Conservation (phyloP, 1,284 basidiomycete species). For the Leccinum huronense region DNA sequence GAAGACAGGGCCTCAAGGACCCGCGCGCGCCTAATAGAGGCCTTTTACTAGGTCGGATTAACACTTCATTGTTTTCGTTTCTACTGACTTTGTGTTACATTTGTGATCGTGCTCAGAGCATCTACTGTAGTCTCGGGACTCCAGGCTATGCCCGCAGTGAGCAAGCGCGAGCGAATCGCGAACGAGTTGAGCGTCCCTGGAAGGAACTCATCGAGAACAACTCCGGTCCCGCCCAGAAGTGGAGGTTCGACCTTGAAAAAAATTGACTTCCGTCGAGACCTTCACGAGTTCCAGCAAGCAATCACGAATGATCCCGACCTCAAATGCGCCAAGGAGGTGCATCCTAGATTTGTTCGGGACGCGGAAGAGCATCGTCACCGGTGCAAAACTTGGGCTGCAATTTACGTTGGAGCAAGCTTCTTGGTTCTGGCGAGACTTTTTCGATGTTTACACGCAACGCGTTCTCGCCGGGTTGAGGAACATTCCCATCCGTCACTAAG, state of each 20-base stretch:
- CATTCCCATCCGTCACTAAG: constrained; percentile 64
- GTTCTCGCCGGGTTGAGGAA: constrained; percentile 48
- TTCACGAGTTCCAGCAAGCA: constrained; percentile 43
- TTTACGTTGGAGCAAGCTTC: constrained; percentile 54
- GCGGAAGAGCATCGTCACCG: constrained; percentile 44
- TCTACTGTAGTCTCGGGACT: constrained; percentile 47
- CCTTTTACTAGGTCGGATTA: constrained; percentile 49
- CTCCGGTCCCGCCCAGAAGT: constrained; percentile 43
- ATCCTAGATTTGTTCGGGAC: constrained; percentile 46
- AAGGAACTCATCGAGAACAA: constrained; percentile 44
- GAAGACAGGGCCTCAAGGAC: constrained; percentile 47
- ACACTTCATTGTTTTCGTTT: too few species aligned
- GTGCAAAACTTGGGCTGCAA: constrained; percentile 40
- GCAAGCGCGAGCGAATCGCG: constrained; percentile 41
- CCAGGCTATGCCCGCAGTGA: constrained; percentile 52
- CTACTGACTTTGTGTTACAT: constrained; percentile 40
- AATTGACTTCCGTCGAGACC: constrained; percentile 41
- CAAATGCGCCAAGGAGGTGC: constrained; percentile 44
- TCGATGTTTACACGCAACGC: constrained; percentile 62
- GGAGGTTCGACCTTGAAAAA: constrained; percentile 48
- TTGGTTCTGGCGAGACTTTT: constrained; percentile 72
- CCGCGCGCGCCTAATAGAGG: constrained; percentile 43
- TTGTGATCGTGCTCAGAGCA: constrained; percentile 57
- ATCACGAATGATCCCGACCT: constrained; percentile 50
- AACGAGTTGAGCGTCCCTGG: constrained; percentile 52